These are phyloP conservation scores for Pythium aristosporum DNA, from an alignment of 352 stramenopile species.

Conservation along the genomic window DNA sequence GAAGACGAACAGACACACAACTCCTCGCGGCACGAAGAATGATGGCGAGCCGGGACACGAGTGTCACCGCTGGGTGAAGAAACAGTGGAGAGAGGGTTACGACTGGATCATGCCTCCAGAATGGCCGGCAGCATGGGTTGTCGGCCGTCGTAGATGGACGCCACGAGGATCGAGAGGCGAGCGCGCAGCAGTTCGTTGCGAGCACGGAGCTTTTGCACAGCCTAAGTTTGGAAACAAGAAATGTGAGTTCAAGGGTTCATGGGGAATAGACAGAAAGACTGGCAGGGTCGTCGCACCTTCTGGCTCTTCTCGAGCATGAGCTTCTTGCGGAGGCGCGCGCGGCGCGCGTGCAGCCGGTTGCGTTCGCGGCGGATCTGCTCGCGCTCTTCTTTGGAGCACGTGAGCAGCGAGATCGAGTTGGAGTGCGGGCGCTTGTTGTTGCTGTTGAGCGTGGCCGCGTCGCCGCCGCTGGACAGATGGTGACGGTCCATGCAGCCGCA, in stretches of 20 bases:
- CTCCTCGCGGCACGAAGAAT: slow-evolving; percentile 1
- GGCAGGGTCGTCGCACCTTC: slow-evolving; percentile 35
- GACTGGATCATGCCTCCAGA: slow-evolving; percentile 19
- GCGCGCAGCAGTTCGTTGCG: slow-evolving; percentile 66
- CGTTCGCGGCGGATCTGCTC: slow-evolving; percentile 71
- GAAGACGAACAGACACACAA: slow-evolving; percentile 2
- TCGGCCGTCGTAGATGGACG: slow-evolving; percentile 57
- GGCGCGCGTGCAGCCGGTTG: slow-evolving; percentile 71
- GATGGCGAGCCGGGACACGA: not conserved
- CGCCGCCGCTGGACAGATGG: slow-evolving; percentile 11
- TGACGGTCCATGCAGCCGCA: slow-evolving; percentile 24
- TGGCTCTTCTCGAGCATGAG: slow-evolving; percentile 77
- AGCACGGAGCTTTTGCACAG: slow-evolving; percentile 55
- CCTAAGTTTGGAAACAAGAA: slow-evolving; percentile 26
- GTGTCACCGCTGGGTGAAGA: not conserved
- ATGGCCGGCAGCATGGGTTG: slow-evolving; percentile 20
- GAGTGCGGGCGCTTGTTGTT: slow-evolving; percentile 44
- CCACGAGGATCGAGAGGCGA: slow-evolving; percentile 53
- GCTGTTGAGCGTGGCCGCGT: slow-evolving; percentile 32
- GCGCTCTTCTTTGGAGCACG: slow-evolving; percentile 65
- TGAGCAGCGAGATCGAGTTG: slow-evolving; percentile 31
- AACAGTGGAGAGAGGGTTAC: not conserved
- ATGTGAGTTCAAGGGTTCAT: not conserved
- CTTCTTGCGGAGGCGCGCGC: slow-evolving; percentile 77
- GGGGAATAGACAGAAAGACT: not conserved